Conservation (phyloP, 1,139 yeast species). For the Candida sp. region DNA sequence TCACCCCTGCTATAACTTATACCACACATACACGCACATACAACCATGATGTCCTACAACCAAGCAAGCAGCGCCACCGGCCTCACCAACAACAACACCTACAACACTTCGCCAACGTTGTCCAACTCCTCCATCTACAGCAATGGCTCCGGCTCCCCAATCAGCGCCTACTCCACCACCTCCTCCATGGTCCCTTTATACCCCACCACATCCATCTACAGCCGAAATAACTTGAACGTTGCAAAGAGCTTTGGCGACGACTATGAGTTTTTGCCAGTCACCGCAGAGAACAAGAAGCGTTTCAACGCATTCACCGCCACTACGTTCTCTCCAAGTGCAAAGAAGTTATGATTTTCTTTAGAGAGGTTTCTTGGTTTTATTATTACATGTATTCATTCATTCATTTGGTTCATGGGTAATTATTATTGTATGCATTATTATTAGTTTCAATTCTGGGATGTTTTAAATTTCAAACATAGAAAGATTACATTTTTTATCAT, state of each 20-base stretch:
- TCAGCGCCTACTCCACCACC: conserved; percentile 26
- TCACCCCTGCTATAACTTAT: no score
- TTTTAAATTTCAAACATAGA: background rate
- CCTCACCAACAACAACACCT: conserved; percentile 21
- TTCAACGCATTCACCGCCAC: conserved; percentile 66
- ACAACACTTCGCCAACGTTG: conserved; percentile 11
- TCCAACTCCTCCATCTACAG: conserved; percentile 1
- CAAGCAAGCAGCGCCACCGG: conserved; percentile 9
- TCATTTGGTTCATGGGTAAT: background rate
- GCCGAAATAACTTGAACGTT: conserved; percentile 59
- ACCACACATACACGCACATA: background rate
- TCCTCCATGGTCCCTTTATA: conserved; percentile 7
- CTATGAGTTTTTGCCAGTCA: conserved; percentile 51
- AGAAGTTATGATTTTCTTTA: background rate
- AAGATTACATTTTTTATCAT: background rate
- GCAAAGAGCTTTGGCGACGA: conserved; percentile 42
- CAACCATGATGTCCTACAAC: background rate
- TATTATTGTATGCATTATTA: background rate
- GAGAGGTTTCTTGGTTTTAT: background rate
- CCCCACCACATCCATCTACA: conserved; percentile 37
- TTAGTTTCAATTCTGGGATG: conserved; percentile 2
- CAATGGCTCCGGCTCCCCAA: conserved; percentile 21
- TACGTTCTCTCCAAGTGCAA: conserved; percentile 49
- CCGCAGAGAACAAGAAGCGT: conserved; percentile 25
- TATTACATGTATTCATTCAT: background rate